Evolutionary conservation across 345 rosid genomes (phyloP).

Genomic region (Bruguiera gymnorhiza): DNA sequence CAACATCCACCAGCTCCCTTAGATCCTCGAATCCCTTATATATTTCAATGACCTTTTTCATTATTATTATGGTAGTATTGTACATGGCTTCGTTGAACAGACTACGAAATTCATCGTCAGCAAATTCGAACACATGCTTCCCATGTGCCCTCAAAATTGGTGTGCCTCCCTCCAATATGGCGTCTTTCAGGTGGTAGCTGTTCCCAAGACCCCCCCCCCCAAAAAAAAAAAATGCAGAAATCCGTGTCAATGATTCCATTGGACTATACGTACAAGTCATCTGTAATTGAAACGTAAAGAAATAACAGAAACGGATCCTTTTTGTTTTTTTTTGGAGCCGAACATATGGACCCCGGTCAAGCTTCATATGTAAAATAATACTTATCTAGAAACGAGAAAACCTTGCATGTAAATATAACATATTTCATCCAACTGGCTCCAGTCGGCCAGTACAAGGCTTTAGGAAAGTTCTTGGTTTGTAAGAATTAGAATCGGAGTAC

Average conservation of each 20-base stretch:
- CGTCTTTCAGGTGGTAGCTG: conserved; percentile 22
- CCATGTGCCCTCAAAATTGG: conserved; percentile 22
- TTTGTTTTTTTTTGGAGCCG: no score
- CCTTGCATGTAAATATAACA: no score
- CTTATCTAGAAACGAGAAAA: no score
- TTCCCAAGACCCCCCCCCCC: not conserved
- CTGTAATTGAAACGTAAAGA: no score
- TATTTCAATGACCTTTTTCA: conserved; percentile 1
- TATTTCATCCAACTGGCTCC: no score
- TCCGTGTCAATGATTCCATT: no score
- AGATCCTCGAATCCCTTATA: conserved; percentile 19
- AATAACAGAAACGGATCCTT: no score
- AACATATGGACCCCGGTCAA: no score
- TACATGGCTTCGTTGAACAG: conserved; percentile 15
- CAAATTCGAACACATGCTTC: conserved; percentile 12
- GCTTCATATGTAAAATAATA: no score
- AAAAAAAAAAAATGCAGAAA: not conserved
- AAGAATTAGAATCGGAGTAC: no score
- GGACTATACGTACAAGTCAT: not conserved
- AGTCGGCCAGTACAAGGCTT: no score
- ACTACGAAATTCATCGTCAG: not conserved
- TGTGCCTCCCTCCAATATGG: conserved; percentile 17
- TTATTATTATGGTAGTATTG: not conserved
- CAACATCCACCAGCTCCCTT: conserved; percentile 17
- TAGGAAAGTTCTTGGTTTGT: no score